Conservation (phyloP, 192 early-diverging fungal genomes). For the Chytriomyces confervae region DNA sequence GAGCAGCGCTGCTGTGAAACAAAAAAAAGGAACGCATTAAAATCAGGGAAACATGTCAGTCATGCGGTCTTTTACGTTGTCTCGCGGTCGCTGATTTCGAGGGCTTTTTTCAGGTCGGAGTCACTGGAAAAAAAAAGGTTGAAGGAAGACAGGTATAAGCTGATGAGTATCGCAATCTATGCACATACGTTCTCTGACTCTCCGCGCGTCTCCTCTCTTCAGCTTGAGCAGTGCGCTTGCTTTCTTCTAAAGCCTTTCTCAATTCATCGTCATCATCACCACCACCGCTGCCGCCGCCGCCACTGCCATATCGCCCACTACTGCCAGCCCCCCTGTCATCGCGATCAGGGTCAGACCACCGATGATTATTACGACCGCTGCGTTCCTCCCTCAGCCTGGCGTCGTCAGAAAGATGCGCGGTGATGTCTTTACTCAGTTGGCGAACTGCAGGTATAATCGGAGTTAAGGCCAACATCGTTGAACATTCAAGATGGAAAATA, state of each 20-base stretch:
- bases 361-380: conserved; percentile 45
- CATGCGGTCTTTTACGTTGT: conserved; percentile 25
- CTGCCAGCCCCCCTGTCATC: conserved; percentile 56
- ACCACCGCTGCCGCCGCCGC: conserved; percentile 38
- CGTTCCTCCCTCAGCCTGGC: conserved; percentile 77
- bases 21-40: background rate
- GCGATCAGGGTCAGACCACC: conserved; percentile 59
- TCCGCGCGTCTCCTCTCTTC: conserved; percentile 56
- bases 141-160: no score
- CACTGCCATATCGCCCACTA: conserved; percentile 35
- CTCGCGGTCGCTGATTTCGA: conserved; percentile 55
- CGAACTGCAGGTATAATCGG: conserved; percentile 68
- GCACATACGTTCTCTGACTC: conserved; percentile 26
- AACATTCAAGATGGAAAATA: background rate
- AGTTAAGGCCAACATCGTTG: background rate
- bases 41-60: background rate
- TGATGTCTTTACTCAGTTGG: conserved; percentile 91
- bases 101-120: conserved; percentile 51
- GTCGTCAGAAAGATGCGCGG: conserved; percentile 80
- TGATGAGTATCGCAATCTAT: background rate
- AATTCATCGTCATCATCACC: conserved; percentile 82
- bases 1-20: conserved; percentile 35
- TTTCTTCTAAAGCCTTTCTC: conserved; percentile 82
- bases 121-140: conserved; percentile 2
- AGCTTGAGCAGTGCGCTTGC: conserved; percentile 67